These are phyloP conservation scores for Fusarium armeniacum DNA, from an alignment of 2,329 filamentous ascomycete genomes.

Conservation along the genomic window DNA sequence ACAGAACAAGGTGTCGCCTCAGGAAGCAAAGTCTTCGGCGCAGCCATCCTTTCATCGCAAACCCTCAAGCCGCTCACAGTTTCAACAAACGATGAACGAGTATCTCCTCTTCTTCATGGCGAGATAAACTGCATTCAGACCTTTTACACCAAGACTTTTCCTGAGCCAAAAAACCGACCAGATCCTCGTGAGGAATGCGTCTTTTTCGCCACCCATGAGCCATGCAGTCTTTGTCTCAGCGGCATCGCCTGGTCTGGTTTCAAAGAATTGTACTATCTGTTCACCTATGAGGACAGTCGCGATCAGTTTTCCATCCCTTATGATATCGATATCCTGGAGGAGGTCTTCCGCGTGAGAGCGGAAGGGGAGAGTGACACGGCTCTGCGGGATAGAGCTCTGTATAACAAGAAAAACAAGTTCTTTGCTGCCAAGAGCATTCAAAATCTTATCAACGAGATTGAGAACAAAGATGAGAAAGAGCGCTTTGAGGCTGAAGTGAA, in stretches of 20 bases:
- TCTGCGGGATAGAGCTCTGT: constrained; percentile 60
- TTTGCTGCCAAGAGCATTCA: constrained; percentile 61
- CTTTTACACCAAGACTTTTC: constrained; percentile 62
- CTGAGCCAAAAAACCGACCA: constrained; percentile 56
- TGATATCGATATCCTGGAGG: constrained; percentile 69
- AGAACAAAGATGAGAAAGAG: constrained; percentile 52
- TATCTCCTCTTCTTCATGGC: constrained; percentile 69
- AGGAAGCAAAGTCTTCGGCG: constrained; percentile 70
- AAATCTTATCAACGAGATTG: constrained; percentile 58
- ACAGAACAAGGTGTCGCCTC: constrained; percentile 64
- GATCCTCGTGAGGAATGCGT: constrained; percentile 62
- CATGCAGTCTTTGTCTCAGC: constrained; percentile 69
- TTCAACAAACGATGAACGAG: constrained; percentile 69
- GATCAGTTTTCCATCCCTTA: constrained; percentile 69
- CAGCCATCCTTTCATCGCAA: constrained; percentile 64
- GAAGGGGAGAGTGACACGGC: constrained; percentile 56
- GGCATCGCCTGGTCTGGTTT: constrained; percentile 72
- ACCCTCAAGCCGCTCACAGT: constrained; percentile 61
- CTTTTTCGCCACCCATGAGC: constrained; percentile 72
- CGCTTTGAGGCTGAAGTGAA: constrained; percentile 59
- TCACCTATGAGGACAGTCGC: constrained; percentile 70
- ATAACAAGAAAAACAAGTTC: constrained; percentile 70
- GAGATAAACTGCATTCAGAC: constrained; percentile 73
- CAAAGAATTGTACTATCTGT: constrained; percentile 69
- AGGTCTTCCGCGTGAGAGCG: constrained; percentile 66